A percentile compares a stretch with the other conserved stretches of the same genome.
Conservation (phyloP, 495 filamentous ascomycete species). For the Aspergillus asperescens region DNA sequence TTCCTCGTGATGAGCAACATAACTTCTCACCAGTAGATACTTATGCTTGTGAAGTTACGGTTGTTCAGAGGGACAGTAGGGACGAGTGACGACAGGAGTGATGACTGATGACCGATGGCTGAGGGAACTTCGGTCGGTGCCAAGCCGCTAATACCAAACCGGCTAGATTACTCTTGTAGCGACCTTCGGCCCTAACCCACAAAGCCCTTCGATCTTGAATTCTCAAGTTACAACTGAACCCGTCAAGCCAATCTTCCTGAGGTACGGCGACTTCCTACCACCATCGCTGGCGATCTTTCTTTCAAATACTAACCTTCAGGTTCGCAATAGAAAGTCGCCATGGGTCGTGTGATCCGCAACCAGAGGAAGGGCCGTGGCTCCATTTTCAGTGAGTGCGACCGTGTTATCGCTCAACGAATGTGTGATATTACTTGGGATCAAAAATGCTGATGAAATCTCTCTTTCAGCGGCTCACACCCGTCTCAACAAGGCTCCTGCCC, state of each 20-base stretch:
- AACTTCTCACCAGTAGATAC: no score
- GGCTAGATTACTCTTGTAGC: slow-evolving; percentile 42
- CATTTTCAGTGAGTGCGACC: slow-evolving; percentile 83
- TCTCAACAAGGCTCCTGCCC: slow-evolving; percentile 84
- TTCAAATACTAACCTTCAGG: slow-evolving; percentile 38
- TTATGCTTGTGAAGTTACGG: no score
- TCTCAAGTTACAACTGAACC: slow-evolving; percentile 48
- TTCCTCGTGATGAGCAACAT: no score
- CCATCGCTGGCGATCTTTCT: slow-evolving; percentile 30
- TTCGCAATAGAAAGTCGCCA: slow-evolving; percentile 46
- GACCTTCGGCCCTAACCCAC: slow-evolving; percentile 48
- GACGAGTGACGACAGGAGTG: background rate
- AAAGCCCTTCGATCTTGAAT: slow-evolving; percentile 43
- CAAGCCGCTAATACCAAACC: slow-evolving; percentile 31
- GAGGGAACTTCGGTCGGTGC: slow-evolving; percentile 1
- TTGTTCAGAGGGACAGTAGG: no score
- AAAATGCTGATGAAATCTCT: slow-evolving; percentile 41
- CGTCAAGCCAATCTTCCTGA: slow-evolving; percentile 48
- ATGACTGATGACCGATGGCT: background rate
- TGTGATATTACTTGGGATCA: slow-evolving; percentile 5
- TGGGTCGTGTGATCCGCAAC: slow-evolving; percentile 89
- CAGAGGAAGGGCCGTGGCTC: slow-evolving; percentile 97
- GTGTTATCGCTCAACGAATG: slow-evolving; percentile 19
- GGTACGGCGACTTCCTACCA: slow-evolving; percentile 41
- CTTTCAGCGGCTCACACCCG: slow-evolving; percentile 72